phyloP scores from a whole-genome alignment of 1,284 basidiomycete genomes.

The Tremellales sp. region DNA sequence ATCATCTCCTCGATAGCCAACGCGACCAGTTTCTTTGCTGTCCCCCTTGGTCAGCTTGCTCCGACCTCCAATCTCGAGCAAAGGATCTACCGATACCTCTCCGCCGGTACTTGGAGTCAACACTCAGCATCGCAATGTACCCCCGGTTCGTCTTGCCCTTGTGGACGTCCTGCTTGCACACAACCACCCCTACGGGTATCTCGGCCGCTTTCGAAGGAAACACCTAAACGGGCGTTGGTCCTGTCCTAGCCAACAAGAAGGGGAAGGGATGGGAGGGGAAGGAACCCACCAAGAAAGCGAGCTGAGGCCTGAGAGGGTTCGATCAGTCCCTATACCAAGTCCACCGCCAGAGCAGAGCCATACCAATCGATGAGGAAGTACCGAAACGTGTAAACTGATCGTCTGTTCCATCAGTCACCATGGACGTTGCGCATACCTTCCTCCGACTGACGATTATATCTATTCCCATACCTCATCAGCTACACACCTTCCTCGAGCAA shows the following conservation, averaged over 20 bases:
- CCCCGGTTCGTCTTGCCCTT: slow-evolving; percentile 72
- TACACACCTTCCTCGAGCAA: neutral
- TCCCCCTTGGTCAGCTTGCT: no score
- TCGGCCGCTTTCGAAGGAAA: slow-evolving; percentile 16
- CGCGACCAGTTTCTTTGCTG: slow-evolving; percentile 73
- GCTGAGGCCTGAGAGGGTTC: slow-evolving; percentile 1
- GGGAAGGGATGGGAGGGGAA: slow-evolving; percentile 52
- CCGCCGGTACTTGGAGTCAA: slow-evolving; percentile 72
- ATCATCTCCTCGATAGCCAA: slow-evolving; percentile 79
- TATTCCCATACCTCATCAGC: neutral
- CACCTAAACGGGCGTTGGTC: slow-evolving; percentile 13
- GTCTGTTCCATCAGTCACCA: slow-evolving; percentile 5
- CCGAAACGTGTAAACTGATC: slow-evolving; percentile 53
- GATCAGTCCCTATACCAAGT: neutral
- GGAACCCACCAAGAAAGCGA: slow-evolving; percentile 29
- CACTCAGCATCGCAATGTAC: slow-evolving; percentile 97
- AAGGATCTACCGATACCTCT: slow-evolving; percentile 76
- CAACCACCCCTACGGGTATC: slow-evolving; percentile 79
- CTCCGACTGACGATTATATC: slow-evolving; percentile 13
- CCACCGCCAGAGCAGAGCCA: slow-evolving; percentile 13
- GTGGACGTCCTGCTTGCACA: slow-evolving; percentile 92
- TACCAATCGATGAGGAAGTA: slow-evolving; percentile 94
- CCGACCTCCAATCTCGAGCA: neutral
- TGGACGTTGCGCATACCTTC: neutral
- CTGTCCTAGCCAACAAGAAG: slow-evolving; percentile 43